These are phyloP conservation scores for Leccinum huronense DNA, from an alignment of 1,284 basidiomycete species.

Conservation along the genomic window DNA sequence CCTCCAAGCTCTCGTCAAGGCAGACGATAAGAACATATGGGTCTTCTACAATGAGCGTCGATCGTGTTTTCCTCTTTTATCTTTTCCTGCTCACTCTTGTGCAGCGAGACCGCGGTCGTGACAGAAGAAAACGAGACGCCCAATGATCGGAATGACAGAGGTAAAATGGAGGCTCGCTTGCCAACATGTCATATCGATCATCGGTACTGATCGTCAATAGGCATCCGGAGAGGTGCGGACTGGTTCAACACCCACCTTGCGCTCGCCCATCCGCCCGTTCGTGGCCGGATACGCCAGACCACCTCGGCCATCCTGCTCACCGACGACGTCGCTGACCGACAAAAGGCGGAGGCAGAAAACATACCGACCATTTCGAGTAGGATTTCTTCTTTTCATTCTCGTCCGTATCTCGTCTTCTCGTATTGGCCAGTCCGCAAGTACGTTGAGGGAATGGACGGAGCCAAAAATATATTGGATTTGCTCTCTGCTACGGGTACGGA, in stretches of 20 bases:
- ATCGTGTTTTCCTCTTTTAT: conserved; percentile 37
- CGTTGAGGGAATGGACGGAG: conserved; percentile 68
- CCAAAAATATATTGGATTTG: conserved; percentile 73
- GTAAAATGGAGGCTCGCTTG: conserved; percentile 37
- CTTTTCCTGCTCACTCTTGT: conserved; percentile 9
- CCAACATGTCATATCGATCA: background rate
- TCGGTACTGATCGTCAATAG: conserved; percentile 38
- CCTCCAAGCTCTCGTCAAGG: conserved; percentile 75
- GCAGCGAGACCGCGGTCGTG: conserved; percentile 75
- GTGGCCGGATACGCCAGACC: conserved; percentile 45
- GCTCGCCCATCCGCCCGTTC: conserved; percentile 50
- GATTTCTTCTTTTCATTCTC: conserved; percentile 3
- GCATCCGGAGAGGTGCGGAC: conserved; percentile 78
- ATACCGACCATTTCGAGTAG: conserved; percentile 67
- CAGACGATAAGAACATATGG: conserved; percentile 81
- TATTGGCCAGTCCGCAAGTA: conserved; percentile 66
- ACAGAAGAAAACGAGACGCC: conserved; percentile 75
- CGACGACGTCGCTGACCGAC: conserved; percentile 86
- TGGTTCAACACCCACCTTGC: conserved; percentile 84
- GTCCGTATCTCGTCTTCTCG: conserved; percentile 4
- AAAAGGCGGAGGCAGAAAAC: conserved; percentile 69
- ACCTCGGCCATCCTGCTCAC: conserved; percentile 80
- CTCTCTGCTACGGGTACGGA: conserved; percentile 67
- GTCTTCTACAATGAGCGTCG: conserved; percentile 92
- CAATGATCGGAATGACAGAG: conserved; percentile 92